A percentile compares a stretch with the other conserved stretches of the same genome.
Conservation (phyloP, 2,329 filamentous ascomycete species). For the Chalaropsis thielavioides region DNA sequence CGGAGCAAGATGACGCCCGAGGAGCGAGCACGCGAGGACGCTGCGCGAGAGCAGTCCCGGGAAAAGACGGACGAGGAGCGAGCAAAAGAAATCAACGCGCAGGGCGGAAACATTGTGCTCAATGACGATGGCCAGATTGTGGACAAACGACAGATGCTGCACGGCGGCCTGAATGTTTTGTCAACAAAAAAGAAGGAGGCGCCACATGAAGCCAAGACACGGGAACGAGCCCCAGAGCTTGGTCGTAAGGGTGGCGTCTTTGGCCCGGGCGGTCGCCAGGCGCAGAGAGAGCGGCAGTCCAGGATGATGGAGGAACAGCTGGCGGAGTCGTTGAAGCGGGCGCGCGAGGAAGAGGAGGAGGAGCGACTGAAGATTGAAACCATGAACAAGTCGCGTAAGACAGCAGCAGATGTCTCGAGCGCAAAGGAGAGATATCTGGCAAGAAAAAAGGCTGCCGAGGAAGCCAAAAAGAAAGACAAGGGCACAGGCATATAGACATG, state of each 20-base stretch:
- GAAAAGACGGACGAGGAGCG: slow-evolving; percentile 47
- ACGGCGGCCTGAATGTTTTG: slow-evolving; percentile 59
- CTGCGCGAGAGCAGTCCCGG: slow-evolving; percentile 21
- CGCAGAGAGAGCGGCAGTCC: slow-evolving; percentile 60
- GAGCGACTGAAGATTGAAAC: slow-evolving; percentile 46
- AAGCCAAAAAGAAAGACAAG: slow-evolving; percentile 39
- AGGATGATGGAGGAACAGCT: slow-evolving; percentile 68
- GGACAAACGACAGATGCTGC: slow-evolving; percentile 68
- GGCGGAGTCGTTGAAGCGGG: slow-evolving; percentile 56
- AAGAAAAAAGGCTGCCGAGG: slow-evolving; percentile 59
- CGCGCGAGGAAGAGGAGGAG: slow-evolving; percentile 52
- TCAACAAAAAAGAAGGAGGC: slow-evolving; percentile 22
- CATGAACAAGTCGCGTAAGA: slow-evolving; percentile 63
- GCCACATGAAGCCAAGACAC: not conserved
- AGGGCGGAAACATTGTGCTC: slow-evolving; percentile 46
- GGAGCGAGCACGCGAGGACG: slow-evolving; percentile 23
- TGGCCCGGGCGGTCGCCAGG: slow-evolving; percentile 31
- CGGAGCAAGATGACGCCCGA: slow-evolving; percentile 30
- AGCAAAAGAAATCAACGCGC: slow-evolving; percentile 52
- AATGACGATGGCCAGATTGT: slow-evolving; percentile 76
- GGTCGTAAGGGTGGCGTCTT: slow-evolving; percentile 26
- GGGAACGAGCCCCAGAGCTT: slow-evolving; percentile 13
- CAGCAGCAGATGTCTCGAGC: slow-evolving; percentile 57
- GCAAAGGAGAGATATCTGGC: slow-evolving; percentile 69
- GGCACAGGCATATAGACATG: not conserved